phyloP scores from a whole-genome alignment of 208 protist species.

The Leishmania guyanensis region DNA sequence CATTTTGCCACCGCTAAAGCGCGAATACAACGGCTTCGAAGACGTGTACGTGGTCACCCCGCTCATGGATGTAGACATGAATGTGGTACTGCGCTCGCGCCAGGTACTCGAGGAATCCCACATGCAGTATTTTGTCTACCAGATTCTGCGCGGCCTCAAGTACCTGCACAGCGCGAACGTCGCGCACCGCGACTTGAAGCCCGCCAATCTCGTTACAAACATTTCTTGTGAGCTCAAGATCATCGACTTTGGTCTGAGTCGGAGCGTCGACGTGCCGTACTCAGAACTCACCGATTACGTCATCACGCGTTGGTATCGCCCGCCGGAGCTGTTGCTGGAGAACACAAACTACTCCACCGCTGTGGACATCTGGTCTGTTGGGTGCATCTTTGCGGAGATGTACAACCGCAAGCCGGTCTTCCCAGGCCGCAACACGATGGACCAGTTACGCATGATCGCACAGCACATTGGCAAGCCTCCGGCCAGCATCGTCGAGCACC shows the following conservation, averaged over 20 bases:
- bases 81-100: constrained; percentile 90
- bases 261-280: constrained; percentile 81
- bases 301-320: constrained; percentile 95
- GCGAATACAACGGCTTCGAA: constrained; percentile 91
- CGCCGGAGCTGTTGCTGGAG: constrained; percentile 93
- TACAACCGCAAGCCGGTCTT: constrained; percentile 91
- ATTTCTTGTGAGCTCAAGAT: constrained; percentile 90
- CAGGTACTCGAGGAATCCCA: constrained; percentile 89
- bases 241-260: constrained; percentile 92
- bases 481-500: constrained; percentile 80
- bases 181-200: constrained; percentile 91
- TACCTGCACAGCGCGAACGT: constrained; percentile 92
- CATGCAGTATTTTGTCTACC: constrained; percentile 89
- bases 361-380: constrained; percentile 94
- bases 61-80: constrained; percentile 97
- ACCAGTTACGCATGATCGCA: constrained; percentile 93
- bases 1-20: constrained; percentile 90
- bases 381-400: constrained; percentile 97
- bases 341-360: constrained; percentile 84
- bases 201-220: constrained; percentile 89
- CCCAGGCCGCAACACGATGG: constrained; percentile 89
- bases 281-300: constrained; percentile 91
- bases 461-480: constrained; percentile 94
- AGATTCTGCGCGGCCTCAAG: constrained; percentile 89
- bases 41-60: constrained; percentile 97